Percentiles rank a stretch among this genome's conserved stretches.
These are phyloP conservation scores for Xerocomus nothofagi DNA, from an alignment of 1,284 basidiomycete genomes.

Conservation along the genomic window DNA sequence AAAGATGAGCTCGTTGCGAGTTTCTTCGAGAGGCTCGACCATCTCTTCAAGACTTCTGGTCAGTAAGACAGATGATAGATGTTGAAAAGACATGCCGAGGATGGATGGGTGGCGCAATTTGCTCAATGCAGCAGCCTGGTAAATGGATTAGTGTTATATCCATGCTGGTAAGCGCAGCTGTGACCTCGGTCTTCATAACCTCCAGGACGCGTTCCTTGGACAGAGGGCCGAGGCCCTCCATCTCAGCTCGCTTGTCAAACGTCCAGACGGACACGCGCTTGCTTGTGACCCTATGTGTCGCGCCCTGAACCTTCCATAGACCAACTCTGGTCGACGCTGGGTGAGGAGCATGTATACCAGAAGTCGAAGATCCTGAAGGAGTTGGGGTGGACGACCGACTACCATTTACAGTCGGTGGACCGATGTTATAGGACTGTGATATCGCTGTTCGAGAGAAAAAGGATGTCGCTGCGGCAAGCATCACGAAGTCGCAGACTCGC, in stretches of 20 bases:
- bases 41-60: slow-evolving; percentile 62
- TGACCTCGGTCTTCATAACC: slow-evolving; percentile 85
- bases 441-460: slow-evolving; percentile 88
- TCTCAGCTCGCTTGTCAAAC: slow-evolving; percentile 81
- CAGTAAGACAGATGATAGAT: slow-evolving; percentile 2
- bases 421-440: slow-evolving; percentile 80
- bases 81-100: slow-evolving; percentile 54
- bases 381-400: slow-evolving; percentile 66
- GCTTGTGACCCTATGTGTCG: slow-evolving; percentile 81
- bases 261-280: slow-evolving; percentile 91
- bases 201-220: slow-evolving; percentile 77
- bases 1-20: slow-evolving; percentile 84
- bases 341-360: slow-evolving; percentile 41
- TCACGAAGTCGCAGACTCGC: slow-evolving; percentile 30
- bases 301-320: slow-evolving; percentile 83
- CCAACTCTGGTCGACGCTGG: slow-evolving; percentile 67
- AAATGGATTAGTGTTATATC: slow-evolving; percentile 4
- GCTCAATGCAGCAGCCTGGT: slow-evolving; percentile 81
- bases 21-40: slow-evolving; percentile 97
- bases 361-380: slow-evolving; percentile 46
- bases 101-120: slow-evolving; percentile 92
- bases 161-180: slow-evolving; percentile 21
- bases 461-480: slow-evolving; percentile 89
- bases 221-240: slow-evolving; percentile 61
- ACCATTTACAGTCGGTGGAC: slow-evolving; percentile 39